Percentiles rank a stretch among this genome's conserved stretches.
These are phyloP conservation scores for Linanthus parryae DNA, from an alignment of 148 eudicot species.

Conservation along the genomic window DNA sequence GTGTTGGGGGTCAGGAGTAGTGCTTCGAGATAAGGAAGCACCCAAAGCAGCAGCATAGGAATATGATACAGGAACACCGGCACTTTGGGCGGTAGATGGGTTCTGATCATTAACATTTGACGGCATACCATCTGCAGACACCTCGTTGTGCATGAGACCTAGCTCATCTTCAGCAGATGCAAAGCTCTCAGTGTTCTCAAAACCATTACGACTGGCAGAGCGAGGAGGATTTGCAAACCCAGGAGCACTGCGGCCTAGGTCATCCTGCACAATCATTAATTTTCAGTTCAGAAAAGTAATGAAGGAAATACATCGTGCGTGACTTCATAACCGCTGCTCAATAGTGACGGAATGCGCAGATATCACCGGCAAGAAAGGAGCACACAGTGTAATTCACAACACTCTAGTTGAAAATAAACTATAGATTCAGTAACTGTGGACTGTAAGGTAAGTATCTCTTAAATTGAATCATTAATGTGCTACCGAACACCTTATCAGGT, in stretches of 20 bases:
- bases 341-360: too few relatives aligned
- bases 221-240: slow-evolving; percentile 78
- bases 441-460: too few relatives aligned
- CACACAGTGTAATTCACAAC: too few relatives aligned
- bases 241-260: slow-evolving; percentile 57
- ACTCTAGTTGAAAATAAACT: too few relatives aligned
- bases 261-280: slow-evolving; percentile 41
- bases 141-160: slow-evolving; percentile 42
- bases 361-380: too few relatives aligned
- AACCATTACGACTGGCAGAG: slow-evolving; percentile 85
- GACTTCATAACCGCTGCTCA: too few relatives aligned
- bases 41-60: slow-evolving; percentile 93
- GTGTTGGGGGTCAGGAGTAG: slow-evolving; percentile 90
- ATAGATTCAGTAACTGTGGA: too few relatives aligned
- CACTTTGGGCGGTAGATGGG: slow-evolving; percentile 38
- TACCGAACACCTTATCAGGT: too few relatives aligned
- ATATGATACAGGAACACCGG: slow-evolving; percentile 48
- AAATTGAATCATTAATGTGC: too few relatives aligned
- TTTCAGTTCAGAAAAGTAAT: neutral
- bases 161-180: slow-evolving; percentile 68
- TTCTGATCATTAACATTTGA: slow-evolving; percentile 29
- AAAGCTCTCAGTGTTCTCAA: slow-evolving; percentile 42
- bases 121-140: slow-evolving; percentile 20
- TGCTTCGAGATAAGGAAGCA: slow-evolving; percentile 80
- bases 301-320: neutral